These are phyloP conservation scores for Corynascus novoguineensis DNA, from an alignment of 495 filamentous ascomycete species.

Conservation along the genomic window DNA sequence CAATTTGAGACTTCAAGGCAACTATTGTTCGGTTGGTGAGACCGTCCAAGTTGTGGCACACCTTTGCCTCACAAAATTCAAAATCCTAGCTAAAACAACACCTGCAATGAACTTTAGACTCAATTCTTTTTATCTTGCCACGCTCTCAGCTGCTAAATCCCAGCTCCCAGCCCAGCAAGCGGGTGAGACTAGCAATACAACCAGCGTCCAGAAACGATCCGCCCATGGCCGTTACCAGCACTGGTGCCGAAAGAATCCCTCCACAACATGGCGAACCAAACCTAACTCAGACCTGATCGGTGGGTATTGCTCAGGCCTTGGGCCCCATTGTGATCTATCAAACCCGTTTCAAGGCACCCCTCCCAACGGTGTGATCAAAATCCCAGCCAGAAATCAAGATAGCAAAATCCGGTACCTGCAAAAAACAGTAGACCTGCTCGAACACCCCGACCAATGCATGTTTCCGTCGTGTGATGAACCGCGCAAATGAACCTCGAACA, in stretches of 20 bases:
- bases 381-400: not conserved
- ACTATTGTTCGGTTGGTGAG: too few relatives aligned
- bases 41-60: too few relatives aligned
- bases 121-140: slow-evolving; percentile 3
- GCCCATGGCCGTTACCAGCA: not conserved
- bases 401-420: slow-evolving; percentile 12
- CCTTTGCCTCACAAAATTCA: too few relatives aligned
- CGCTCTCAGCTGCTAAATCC: not conserved
- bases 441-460: slow-evolving; percentile 34
- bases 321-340: not conserved
- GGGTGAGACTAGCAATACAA: not conserved
- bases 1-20: too few relatives aligned
- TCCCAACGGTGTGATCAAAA: slow-evolving; percentile 1
- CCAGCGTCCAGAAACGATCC: not conserved
- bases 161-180: not conserved
- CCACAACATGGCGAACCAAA: not conserved
- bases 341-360: slow-evolving; percentile 1
- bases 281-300: slow-evolving; percentile 7
- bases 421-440: slow-evolving; percentile 21
- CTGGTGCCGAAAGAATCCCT: not conserved
- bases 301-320: slow-evolving; percentile 11
- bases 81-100: not conserved
- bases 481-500: slow-evolving; percentile 4
- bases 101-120: not conserved
- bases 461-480: slow-evolving; percentile 24